Conservation (phyloP, 495 filamentous ascomycete species). For the Aspergillus homomorphus region DNA sequence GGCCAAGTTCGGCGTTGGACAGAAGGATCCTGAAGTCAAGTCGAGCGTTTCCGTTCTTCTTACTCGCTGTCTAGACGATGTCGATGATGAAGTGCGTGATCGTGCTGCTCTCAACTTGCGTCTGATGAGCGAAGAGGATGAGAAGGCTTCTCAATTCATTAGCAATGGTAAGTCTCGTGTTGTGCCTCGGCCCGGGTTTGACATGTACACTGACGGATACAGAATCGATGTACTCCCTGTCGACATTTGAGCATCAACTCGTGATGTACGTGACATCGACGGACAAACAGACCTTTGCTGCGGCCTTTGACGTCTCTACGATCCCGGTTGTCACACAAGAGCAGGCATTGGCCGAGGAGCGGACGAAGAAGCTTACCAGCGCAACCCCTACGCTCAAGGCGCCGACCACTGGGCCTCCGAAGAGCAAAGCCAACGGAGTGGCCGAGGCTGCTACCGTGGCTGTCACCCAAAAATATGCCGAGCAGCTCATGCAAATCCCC, state of each 20-base stretch:
- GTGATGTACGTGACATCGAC: conserved; percentile 96
- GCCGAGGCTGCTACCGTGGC: conserved; percentile 75
- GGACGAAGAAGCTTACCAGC: conserved; percentile 90
- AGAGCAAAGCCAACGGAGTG: conserved; percentile 61
- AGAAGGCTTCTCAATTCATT: conserved; percentile 77
- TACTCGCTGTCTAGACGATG: conserved; percentile 91
- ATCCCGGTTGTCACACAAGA: conserved; percentile 95
- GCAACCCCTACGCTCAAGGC: conserved; percentile 94
- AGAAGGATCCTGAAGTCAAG: conserved; percentile 96
- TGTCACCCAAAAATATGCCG: conserved; percentile 78
- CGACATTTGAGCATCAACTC: conserved; percentile 93
- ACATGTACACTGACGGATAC: conserved; percentile 20
- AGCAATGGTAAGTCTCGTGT: conserved; percentile 70
- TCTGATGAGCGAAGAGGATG: conserved; percentile 83
- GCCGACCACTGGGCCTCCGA: conserved; percentile 78
- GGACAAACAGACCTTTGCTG: conserved; percentile 76
- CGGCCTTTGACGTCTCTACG: conserved; percentile 83
- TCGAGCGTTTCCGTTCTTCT: conserved; percentile 89
- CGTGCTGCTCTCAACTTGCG: conserved; percentile 89
- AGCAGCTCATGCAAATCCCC: conserved; percentile 82
- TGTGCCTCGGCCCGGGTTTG: not conserved
- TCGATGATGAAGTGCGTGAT: conserved; percentile 96
- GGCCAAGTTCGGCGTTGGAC: conserved; percentile 95
- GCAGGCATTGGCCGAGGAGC: conserved; percentile 94
- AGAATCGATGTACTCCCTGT: conserved; percentile 81